Conservation (phyloP, 2,329 filamentous ascomycete genomes). For the Pyricularia sp. region DNA sequence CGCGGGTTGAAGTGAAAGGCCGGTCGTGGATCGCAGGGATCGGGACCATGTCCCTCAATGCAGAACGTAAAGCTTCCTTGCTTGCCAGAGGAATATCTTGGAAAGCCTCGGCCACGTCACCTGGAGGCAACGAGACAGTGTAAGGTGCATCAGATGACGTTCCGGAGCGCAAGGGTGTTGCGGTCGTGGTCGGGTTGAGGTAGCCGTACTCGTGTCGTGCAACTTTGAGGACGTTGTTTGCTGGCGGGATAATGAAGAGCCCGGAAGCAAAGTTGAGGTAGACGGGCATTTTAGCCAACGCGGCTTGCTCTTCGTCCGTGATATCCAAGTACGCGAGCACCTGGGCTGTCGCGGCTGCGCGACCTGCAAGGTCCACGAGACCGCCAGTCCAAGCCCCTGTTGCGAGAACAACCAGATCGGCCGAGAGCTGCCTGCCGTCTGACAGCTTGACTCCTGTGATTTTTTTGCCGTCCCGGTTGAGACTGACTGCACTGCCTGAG, state of each 20-base stretch:
- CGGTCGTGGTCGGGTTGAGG: conserved; percentile 34
- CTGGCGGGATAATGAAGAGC: conserved; percentile 66
- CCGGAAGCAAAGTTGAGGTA: conserved; percentile 63
- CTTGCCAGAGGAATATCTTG: conserved; percentile 50
- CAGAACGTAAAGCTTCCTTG: conserved; percentile 49
- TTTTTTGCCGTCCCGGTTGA: conserved; percentile 25
- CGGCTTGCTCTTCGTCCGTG: conserved; percentile 58
- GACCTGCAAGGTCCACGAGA: conserved; percentile 68
- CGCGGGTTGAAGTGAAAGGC: conserved; percentile 50
- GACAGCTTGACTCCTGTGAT: conserved; percentile 44
- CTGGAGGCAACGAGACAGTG: conserved; percentile 29
- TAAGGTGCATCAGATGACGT: conserved; percentile 4
- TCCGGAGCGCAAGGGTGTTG: conserved; percentile 10
- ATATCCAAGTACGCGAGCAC: conserved; percentile 69
- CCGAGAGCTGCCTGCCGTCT: conserved; percentile 25
- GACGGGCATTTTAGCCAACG: conserved; percentile 58
- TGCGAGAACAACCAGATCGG: conserved; percentile 67
- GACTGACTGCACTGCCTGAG: conserved; percentile 34
- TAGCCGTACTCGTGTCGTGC: conserved; percentile 64
- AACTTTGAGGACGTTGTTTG: conserved; percentile 53
- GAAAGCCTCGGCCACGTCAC: conserved; percentile 37
- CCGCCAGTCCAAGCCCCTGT: conserved; percentile 80
- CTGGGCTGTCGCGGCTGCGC: conserved; percentile 75
- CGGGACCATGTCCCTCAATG: conserved; percentile 52
- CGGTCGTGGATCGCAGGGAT: conserved; percentile 43